Percentiles rank a stretch among this genome's conserved stretches.
These are phyloP conservation scores for Sclerotinia sclerotiorum DNA, from an alignment of 2,329 filamentous ascomycete species.

Conservation along the genomic window DNA sequence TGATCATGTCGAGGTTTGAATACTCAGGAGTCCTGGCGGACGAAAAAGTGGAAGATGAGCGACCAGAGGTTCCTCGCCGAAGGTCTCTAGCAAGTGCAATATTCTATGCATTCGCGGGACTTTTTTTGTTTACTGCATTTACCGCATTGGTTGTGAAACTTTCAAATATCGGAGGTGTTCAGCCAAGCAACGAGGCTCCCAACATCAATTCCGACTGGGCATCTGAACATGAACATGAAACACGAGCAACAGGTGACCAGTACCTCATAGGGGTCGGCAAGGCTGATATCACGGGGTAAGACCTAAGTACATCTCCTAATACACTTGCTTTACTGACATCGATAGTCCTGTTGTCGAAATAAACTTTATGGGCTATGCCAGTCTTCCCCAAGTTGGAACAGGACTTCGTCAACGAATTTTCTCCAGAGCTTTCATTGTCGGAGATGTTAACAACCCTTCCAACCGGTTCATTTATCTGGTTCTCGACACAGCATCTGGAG, in stretches of 20 bases:
- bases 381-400: constrained; percentile 73
- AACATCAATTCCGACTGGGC: constrained; percentile 8
- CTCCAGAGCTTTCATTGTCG: constrained; percentile 85
- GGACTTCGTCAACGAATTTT: constrained; percentile 88
- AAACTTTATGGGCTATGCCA: constrained; percentile 89
- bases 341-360: constrained; percentile 76
- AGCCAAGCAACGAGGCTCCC: background rate
- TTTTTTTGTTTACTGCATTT: constrained; percentile 9
- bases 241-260: constrained; percentile 37
- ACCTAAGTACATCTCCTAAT: background rate
- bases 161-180: background rate
- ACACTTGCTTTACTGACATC: constrained; percentile 18
- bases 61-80: background rate
- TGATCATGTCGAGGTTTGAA: constrained; percentile 18
- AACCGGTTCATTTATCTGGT: constrained; percentile 84
- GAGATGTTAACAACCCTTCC: constrained; percentile 60
- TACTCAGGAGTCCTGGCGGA: constrained; percentile 12
- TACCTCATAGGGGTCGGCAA: constrained; percentile 69
- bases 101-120: background rate
- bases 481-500: constrained; percentile 80
- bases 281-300: constrained; percentile 65
- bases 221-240: constrained; percentile 16
- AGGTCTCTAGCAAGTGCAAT: constrained; percentile 4
- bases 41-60: constrained; percentile 15
- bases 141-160: constrained; percentile 4